These are phyloP conservation scores for Alternaria dauci DNA, from an alignment of 2,329 filamentous ascomycete species.

Conservation along the genomic window DNA sequence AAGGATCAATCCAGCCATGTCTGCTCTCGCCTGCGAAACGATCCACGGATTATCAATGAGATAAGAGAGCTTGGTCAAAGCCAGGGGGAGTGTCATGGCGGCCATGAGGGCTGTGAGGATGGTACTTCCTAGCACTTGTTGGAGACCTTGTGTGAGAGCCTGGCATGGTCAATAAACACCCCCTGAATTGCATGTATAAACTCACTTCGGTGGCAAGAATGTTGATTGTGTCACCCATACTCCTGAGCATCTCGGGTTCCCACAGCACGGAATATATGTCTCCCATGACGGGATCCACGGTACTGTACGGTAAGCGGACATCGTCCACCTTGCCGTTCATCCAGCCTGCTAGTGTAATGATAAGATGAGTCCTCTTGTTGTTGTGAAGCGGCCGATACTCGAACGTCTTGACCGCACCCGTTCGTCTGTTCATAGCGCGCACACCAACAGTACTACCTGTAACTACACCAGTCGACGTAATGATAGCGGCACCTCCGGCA, in stretches of 20 bases:
- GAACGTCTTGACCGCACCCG: constrained; percentile 92
- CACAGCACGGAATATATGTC: constrained; percentile 96
- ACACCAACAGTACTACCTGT: constrained; percentile 88
- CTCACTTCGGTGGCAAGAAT: constrained; percentile 94
- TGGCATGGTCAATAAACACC: constrained; percentile 50
- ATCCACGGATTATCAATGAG: constrained; percentile 99
- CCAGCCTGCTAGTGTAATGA: constrained; percentile 95
- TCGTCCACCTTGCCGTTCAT: constrained; percentile 98
- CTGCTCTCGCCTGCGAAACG: constrained; percentile 91
- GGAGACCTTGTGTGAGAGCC: constrained; percentile 94
- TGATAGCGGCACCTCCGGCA: constrained; percentile 89
- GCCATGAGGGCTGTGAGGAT: constrained; percentile 91
- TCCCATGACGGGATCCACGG: constrained; percentile 96
- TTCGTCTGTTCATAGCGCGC: constrained; percentile 84
- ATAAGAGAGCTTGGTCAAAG: constrained; percentile 92
- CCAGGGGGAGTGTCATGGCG: constrained; percentile 87
- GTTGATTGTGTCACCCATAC: constrained; percentile 98
- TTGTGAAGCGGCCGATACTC: constrained; percentile 97
- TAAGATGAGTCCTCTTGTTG: constrained; percentile 95
- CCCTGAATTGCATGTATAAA: constrained; percentile 23
- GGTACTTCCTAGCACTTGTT: constrained; percentile 92
- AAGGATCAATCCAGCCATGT: constrained; percentile 86
- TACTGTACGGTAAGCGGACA: constrained; percentile 93
- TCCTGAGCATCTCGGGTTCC: constrained; percentile 97
- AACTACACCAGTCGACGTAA: constrained; percentile 86